A percentile compares a stretch with the other conserved stretches of the same genome.
Evolutionary conservation across 2,329 filamentous ascomycete species (phyloP).

Genomic region (Sphaerulina populicola): DNA sequence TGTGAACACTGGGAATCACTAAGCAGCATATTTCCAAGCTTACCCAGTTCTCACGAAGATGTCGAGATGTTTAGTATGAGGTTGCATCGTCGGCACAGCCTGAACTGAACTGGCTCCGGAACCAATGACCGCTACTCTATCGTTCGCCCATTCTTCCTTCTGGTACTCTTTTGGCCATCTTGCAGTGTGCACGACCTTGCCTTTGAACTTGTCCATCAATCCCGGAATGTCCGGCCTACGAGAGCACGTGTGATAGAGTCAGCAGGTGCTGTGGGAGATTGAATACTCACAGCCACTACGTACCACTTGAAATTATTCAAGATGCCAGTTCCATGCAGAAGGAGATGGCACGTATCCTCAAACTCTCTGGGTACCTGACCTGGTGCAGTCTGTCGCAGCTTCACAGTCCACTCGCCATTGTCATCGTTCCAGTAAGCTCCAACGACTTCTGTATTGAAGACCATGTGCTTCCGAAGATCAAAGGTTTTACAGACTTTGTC

Average conservation of each 20-base stretch:
- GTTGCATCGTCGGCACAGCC: constrained; percentile 43
- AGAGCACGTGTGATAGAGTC: too few relatives aligned
- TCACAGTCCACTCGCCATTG: constrained; percentile 44
- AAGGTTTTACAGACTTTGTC: constrained; percentile 44
- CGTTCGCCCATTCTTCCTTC: constrained; percentile 37
- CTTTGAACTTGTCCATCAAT: constrained; percentile 40
- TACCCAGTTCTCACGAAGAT: constrained; percentile 42
- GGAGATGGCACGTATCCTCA: constrained; percentile 38
- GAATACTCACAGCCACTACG: too few relatives aligned
- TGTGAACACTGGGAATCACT: background rate
- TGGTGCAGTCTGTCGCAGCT: constrained; percentile 36
- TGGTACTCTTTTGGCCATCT: constrained; percentile 42
- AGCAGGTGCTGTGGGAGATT: too few relatives aligned
- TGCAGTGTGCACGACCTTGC: constrained; percentile 39
- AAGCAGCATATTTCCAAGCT: constrained; percentile 24
- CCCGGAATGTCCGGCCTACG: constrained; percentile 33
- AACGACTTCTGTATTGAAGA: constrained; percentile 43
- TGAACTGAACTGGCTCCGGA: constrained; percentile 41
- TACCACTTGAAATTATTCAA: constrained; percentile 26
- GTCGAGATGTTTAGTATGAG: constrained; percentile 40
- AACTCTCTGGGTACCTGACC: constrained; percentile 34
- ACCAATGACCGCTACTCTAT: constrained; percentile 40
- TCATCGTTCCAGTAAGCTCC: constrained; percentile 45
- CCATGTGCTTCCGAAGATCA: constrained; percentile 47
- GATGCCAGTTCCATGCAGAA: constrained; percentile 40